These are phyloP conservation scores for Tubosaeta sp. DNA, from an alignment of 768 basidiomycete species.

Conservation along the genomic window DNA sequence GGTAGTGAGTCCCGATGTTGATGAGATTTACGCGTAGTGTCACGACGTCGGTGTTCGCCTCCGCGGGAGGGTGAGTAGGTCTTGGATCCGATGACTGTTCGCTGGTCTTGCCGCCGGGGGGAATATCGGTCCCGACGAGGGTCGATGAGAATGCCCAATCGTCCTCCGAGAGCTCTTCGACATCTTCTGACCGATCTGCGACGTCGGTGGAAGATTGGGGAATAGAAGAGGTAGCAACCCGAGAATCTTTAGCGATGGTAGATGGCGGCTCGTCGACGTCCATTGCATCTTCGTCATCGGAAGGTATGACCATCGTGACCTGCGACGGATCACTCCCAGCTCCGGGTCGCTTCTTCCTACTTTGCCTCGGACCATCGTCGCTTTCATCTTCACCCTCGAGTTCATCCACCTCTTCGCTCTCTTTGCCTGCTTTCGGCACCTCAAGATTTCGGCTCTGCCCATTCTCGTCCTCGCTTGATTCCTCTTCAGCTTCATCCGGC, in stretches of 20 bases:
- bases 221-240: background rate
- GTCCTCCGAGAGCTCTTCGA: constrained; percentile 10
- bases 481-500: constrained; percentile 11
- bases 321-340: constrained; percentile 16
- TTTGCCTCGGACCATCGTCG: background rate
- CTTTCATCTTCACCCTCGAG: constrained; percentile 4
- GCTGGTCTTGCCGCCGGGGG: constrained; percentile 9
- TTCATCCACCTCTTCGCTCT: constrained; percentile 16
- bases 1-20: constrained; percentile 17
- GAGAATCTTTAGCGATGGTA: constrained; percentile 15
- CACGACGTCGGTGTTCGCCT: constrained; percentile 7
- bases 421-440: background rate
- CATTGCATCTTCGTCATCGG: constrained; percentile 26
- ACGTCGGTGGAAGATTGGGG: background rate
- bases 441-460: constrained; percentile 4
- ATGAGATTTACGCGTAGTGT: constrained; percentile 19
- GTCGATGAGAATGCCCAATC: constrained; percentile 25
- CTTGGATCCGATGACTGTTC: background rate
- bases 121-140: constrained; percentile 19
- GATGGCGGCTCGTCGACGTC: constrained; percentile 22
- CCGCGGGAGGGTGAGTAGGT: background rate
- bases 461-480: constrained; percentile 11
- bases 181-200: background rate
- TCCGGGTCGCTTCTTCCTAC: constrained; percentile 7
- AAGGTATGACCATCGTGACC: constrained; percentile 16